Conservation (phyloP, 1,284 basidiomycete species). For the Paramarasmius palmivorus region DNA sequence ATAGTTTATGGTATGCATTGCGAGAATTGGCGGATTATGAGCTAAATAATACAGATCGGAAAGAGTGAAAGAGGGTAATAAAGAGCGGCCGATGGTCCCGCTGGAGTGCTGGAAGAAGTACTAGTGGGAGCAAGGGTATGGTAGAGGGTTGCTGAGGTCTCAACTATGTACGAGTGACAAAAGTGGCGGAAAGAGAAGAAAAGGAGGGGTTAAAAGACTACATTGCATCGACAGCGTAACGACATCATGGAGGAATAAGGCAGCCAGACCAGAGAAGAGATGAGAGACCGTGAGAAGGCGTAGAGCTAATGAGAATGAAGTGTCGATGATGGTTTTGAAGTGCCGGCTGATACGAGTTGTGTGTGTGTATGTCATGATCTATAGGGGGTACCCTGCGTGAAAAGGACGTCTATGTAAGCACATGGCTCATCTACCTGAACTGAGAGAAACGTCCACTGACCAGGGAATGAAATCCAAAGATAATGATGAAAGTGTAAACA, state of each 20-base stretch:
- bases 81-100: constrained; percentile 1
- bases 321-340: too few relatives aligned
- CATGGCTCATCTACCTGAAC: not conserved
- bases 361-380: too few relatives aligned
- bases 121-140: constrained; percentile 1
- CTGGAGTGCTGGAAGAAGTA: not conserved
- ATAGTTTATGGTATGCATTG: too few relatives aligned
- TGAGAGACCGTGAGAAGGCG: too few relatives aligned
- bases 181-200: not conserved
- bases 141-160: not conserved
- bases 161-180: not conserved
- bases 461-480: not conserved
- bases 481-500: constrained; percentile 3
- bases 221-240: not conserved
- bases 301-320: too few relatives aligned
- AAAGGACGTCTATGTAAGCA: not conserved
- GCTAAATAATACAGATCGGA: constrained; percentile 24
- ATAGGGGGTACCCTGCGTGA: too few relatives aligned
- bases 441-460: too few relatives aligned
- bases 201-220: not conserved
- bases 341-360: too few relatives aligned
- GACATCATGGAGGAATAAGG: not conserved
- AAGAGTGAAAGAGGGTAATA: constrained; percentile 14
- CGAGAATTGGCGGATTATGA: constrained; percentile 14
- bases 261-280: not conserved